Base-by-base conservation (phyloP, 1,139 yeast genomes). In the Scheffersomyces quercinus region DNA sequence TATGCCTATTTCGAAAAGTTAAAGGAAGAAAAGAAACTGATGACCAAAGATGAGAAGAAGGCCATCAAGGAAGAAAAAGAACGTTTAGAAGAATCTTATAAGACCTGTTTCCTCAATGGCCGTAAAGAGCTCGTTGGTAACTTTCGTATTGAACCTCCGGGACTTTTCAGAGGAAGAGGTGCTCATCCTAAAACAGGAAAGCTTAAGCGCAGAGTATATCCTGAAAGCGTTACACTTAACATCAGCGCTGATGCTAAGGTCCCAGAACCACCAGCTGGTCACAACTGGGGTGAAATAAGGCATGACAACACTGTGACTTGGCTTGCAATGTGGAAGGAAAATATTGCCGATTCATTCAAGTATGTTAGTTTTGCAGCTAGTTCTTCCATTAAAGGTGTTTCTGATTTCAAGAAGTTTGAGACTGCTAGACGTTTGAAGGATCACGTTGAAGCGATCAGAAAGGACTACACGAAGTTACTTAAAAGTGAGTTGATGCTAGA, bases 291-390 rank as follows among this genome's bases (percentile, higher is more conserved):
- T 11, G 96, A 88, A 55, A 76, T 93, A 15, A 79, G 79, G 53
- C 95, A 90, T 62, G 98, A 91, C 61, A 85, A 87, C 52, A 86
- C 93, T 0, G 97, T 91, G 28, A 83, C 95, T 5, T 93, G 99
- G 99, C 74, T 91, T 46, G 98, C 97, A 0, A 90, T 86, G 86
- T 91, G 98, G 98, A 85, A 86, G 61, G 98, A 91, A 65, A 91
- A 91, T 57, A 88, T 91, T 52, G 83, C 89, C 44, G 89, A 87
- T 53, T 77, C 85, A 31, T 80, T 83, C 56, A 91, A 91, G 64
- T 93, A 91, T 62, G 98, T 91, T 41, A 74, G 96, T 62, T 82
- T 91, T 65, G 97, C 97, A 2, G 95, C 95, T 29, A 88, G 83
- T 56, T 90, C 97, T 1, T 87, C 96, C 1, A 71, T 91, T 49